Conservation (phyloP, 2,329 filamentous ascomycete genomes). For the Elsinoe perseae region DNA sequence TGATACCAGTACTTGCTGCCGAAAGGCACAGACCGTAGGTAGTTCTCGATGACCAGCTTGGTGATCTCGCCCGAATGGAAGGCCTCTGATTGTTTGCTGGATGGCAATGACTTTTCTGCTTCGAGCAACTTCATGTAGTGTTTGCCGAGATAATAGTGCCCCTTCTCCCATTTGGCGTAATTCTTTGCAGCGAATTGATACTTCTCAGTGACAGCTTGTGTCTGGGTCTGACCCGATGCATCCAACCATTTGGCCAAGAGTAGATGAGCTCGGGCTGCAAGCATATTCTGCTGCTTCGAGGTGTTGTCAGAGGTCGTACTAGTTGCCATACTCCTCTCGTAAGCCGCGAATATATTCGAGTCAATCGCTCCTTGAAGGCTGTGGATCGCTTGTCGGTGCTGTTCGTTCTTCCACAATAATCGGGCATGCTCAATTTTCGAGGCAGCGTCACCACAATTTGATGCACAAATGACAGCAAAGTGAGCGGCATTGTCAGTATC, state of each 20-base stretch:
- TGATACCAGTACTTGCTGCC: conserved; percentile 96
- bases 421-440: conserved; percentile 92
- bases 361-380: conserved; percentile 79
- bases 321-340: conserved; percentile 31
- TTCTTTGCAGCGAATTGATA: conserved; percentile 76
- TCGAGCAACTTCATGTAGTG: conserved; percentile 96
- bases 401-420: conserved; percentile 84
- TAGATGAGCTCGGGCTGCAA: conserved; percentile 73
- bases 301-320: conserved; percentile 27
- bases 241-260: conserved; percentile 96
- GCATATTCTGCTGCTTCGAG: conserved; percentile 48
- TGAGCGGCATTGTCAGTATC: conserved; percentile 81
- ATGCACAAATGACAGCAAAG: conserved; percentile 85
- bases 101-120: conserved; percentile 69
- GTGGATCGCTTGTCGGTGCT: conserved; percentile 91
- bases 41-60: conserved; percentile 88
- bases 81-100: conserved; percentile 56
- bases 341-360: conserved; percentile 62
- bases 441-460: conserved; percentile 72
- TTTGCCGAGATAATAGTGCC: conserved; percentile 91
- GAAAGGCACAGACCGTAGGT: conserved; percentile 74
- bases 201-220: conserved; percentile 66
- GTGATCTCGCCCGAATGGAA: conserved; percentile 70
- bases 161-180: conserved; percentile 76
- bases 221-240: conserved; percentile 84